A percentile compares a stretch with the other conserved stretches of the same genome.
These are phyloP conservation scores for Desmodesmus armatus DNA, from an alignment of 139 green algal genomes.

Conservation along the genomic window DNA sequence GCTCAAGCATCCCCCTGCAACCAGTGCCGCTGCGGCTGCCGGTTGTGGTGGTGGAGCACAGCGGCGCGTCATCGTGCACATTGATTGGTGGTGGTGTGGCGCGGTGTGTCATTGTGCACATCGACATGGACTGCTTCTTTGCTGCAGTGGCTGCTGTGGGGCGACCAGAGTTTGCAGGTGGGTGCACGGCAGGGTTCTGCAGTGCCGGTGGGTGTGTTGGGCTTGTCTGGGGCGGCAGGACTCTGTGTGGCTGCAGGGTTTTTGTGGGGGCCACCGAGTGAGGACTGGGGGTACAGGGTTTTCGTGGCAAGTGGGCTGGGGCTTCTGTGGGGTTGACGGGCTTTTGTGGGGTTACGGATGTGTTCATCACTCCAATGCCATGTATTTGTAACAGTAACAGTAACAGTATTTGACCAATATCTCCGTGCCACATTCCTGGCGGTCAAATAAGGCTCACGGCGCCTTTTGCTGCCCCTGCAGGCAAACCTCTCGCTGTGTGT, in stretches of 20 bases:
- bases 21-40: neutral
- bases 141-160: constrained; percentile 75
- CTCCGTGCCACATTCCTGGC: no score
- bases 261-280: no score
- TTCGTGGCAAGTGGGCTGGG: no score
- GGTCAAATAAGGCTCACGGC: no score
- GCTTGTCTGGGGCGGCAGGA: no score
- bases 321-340: no score
- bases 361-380: no score
- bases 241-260: no score
- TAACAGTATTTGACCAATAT: neutral
- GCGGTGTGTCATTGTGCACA: constrained; percentile 83
- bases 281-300: no score
- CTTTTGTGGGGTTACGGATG: no score
- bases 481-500: constrained; percentile 84
- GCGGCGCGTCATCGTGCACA: no score
- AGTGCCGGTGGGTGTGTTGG: neutral
- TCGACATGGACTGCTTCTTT: constrained; percentile 99
- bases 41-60: neutral
- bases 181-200: neutral
- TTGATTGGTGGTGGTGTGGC: constrained; percentile 3
- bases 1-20: neutral
- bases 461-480: no score
- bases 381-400: neutral
- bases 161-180: constrained; percentile 66